Base-by-base conservation (phyloP, 352 stramenopile genomes). In the Pythium vanterpoolii region DNA sequence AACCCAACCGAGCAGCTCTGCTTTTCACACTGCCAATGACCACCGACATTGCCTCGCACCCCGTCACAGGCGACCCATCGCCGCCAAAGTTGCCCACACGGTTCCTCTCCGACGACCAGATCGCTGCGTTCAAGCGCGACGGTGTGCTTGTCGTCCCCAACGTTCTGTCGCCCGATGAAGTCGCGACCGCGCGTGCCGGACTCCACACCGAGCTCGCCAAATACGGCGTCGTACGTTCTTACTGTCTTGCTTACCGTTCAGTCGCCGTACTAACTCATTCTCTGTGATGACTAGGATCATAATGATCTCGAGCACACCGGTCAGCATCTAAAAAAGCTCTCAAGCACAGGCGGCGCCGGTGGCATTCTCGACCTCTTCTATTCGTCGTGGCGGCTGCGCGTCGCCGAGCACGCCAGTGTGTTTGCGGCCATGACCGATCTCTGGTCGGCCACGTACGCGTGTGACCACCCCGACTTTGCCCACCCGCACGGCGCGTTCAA, bases 321-420 rank as follows among this genome's bases (percentile, higher is more conserved):
- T 11, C 54, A 80, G 16, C 77, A 87, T 50, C 69, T 96, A 10
- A 82, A 85, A 56, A 85, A 86, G 44, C 65, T 97, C 9, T 96
- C 89, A 43, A 95, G 84, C 58, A 96, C 89, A 5, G 77, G 80
- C n/a, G 89, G 89, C 34, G 84, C 89, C 24, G 89, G 87, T 38
- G 87, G 87, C 23, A 91, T 97, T 42, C 60, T 97, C 6, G 89
- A 97, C 40, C 64, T 97, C 6, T 97, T 96, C 46, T 96, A 97
- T 65, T 76, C 85, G 27, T 89, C 83, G 23, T 97, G 89, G 87
- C 84, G 90, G 19, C 71, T 97, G 1, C 66, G 75, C 28, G 73
- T 96, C 19, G 80, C 83, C 1, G 77, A 96, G 62, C 64, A 95
- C 27, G 71, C 69, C 1, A 65, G 69, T 13, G 69, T 96, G 0